Conservation (phyloP, 2,329 filamentous ascomycete genomes). For the Cercospora brassicicola region DNA sequence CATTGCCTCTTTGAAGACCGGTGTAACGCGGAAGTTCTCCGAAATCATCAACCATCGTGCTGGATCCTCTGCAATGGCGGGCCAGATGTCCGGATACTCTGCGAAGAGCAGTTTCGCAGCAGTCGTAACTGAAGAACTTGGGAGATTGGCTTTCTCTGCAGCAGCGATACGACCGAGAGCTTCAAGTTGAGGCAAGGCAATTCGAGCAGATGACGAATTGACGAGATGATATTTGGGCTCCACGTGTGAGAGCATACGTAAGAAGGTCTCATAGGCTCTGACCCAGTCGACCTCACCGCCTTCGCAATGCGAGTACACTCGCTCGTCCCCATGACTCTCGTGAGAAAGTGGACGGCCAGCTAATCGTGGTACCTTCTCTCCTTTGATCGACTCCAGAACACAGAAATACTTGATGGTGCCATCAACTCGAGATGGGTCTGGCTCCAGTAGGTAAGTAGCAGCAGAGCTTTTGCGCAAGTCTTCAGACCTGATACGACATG, state of each 20-base stretch:
- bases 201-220: constrained; percentile 22
- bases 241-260: constrained; percentile 35
- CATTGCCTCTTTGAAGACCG: constrained; percentile 42
- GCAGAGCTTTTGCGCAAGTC: neutral
- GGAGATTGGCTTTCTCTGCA: constrained; percentile 27
- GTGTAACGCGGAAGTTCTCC: constrained; percentile 31
- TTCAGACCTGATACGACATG: constrained; percentile 11
- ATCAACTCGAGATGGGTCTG: neutral
- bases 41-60: constrained; percentile 39
- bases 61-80: constrained; percentile 38
- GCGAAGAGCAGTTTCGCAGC: constrained; percentile 25
- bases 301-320: neutral
- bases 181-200: constrained; percentile 34
- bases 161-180: constrained; percentile 36
- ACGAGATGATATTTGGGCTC: constrained; percentile 31
- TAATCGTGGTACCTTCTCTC: neutral
- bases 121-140: constrained; percentile 26
- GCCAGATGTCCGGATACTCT: constrained; percentile 33
- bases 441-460: neutral
- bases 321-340: neutral
- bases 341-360: neutral
- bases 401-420: constrained; percentile 4
- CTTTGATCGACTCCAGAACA: neutral
- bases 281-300: constrained; percentile 17
- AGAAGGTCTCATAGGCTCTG: constrained; percentile 26